Conservation (phyloP, 139 green algal genomes). For the Tetradesmus obliquus region DNA sequence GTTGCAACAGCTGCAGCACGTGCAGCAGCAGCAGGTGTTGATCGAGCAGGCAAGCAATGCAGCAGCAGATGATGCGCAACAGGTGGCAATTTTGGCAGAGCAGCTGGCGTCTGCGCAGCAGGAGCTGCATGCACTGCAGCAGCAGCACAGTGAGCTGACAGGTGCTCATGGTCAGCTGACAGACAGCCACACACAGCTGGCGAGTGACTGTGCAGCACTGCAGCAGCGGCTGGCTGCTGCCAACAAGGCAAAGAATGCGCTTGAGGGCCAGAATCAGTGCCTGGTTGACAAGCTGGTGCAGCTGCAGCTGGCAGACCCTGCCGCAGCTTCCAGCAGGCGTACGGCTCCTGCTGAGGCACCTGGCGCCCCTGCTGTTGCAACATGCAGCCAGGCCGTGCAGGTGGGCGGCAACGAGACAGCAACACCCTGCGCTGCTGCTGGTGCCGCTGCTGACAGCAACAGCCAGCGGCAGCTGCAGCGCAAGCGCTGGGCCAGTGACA, state of each 20-base stretch:
- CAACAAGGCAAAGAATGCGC: neutral
- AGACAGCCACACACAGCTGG: neutral
- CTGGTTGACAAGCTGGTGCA: conserved; percentile 32
- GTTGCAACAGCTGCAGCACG: conserved; percentile 6
- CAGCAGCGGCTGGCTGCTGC: neutral
- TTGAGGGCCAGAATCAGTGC: conserved; percentile 13
- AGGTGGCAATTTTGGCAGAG: neutral
- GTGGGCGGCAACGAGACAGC: neutral
- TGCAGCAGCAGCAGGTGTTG: neutral
- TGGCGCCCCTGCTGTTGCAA: neutral
- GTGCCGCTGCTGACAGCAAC: neutral
- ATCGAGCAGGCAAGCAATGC: neutral
- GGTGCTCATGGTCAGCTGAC: neutral
- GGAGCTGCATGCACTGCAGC: neutral
- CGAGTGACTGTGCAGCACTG: neutral
- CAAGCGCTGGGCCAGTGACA: neutral
- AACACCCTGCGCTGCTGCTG: neutral
- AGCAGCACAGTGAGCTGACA: neutral
- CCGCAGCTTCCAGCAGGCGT: neutral
- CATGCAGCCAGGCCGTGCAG: neutral
- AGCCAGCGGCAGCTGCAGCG: neutral
- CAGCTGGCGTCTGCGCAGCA: neutral
- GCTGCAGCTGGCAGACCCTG: conserved; percentile 30
- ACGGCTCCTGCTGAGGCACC: no score
- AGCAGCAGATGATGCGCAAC: neutral